phyloP scores from a whole-genome alignment of 305 asterid species.

The Coffea humblotiana region DNA sequence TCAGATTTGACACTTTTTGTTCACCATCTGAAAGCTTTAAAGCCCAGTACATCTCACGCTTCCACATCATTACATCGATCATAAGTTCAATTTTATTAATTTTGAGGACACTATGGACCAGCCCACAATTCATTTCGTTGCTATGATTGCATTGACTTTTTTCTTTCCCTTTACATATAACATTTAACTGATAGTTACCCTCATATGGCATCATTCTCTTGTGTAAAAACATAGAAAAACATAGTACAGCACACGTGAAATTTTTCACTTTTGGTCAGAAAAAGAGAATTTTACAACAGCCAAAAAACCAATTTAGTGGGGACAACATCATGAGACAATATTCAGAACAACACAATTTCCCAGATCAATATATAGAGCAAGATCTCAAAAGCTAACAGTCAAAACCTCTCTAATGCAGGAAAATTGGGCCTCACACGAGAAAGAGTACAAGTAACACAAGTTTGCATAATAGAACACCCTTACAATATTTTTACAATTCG shows the following conservation, averaged over 20 bases:
- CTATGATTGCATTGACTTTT: neutral
- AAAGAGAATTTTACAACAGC: neutral
- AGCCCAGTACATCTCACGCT: neutral
- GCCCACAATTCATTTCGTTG: neutral
- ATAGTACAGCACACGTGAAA: neutral
- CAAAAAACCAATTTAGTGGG: neutral
- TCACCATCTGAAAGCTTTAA: neutral
- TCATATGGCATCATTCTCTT: neutral
- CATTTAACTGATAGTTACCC: neutral
- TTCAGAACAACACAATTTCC: neutral
- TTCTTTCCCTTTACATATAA: neutral
- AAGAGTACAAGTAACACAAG: neutral
- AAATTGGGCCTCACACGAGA: neutral
- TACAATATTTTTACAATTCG: slow-evolving; percentile 28
- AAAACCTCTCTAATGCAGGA: neutral
- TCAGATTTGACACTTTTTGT: neutral
- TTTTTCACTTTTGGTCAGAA: neutral
- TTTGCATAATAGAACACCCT: slow-evolving; percentile 7
- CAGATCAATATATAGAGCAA: neutral
- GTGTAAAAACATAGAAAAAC: neutral
- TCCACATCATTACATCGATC: neutral
- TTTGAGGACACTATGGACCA: neutral
- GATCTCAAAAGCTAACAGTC: neutral
- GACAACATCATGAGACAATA: neutral
- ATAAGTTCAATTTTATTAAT: neutral